Evolutionary conservation across 2,329 filamentous ascomycete species (phyloP).

Genomic region (Hypoxylon sp.): DNA sequence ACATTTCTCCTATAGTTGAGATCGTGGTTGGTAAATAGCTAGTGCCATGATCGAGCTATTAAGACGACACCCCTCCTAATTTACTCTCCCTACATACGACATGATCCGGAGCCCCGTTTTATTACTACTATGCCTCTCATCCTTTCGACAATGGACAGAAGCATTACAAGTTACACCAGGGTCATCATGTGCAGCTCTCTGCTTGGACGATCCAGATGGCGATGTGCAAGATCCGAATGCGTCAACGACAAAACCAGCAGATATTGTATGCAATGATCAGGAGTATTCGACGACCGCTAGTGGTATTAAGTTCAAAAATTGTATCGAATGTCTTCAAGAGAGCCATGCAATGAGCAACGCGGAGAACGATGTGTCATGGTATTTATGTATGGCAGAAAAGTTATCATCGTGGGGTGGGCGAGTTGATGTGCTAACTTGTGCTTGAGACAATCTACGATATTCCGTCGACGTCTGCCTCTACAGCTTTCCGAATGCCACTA

Average conservation of each 20-base stretch:
- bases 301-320: slow-evolving; percentile 64
- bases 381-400: slow-evolving; percentile 60
- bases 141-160: slow-evolving; percentile 33
- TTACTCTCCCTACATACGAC: slow-evolving; percentile 9
- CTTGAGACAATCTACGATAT: slow-evolving; percentile 66
- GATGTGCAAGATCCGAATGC: slow-evolving; percentile 55
- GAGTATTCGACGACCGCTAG: slow-evolving; percentile 56
- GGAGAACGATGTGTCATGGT: slow-evolving; percentile 63
- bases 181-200: slow-evolving; percentile 65
- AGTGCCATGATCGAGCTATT: slow-evolving; percentile 32
- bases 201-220: slow-evolving; percentile 58
- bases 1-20: slow-evolving; percentile 11
- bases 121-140: slow-evolving; percentile 39
- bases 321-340: slow-evolving; percentile 63
- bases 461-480: slow-evolving; percentile 65
- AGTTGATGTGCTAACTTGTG: slow-evolving; percentile 40
- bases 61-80: slow-evolving; percentile 20
- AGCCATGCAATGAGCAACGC: slow-evolving; percentile 59
- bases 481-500: slow-evolving; percentile 52
- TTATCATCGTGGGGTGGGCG: background rate
- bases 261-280: slow-evolving; percentile 63
- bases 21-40: slow-evolving; percentile 20
- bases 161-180: slow-evolving; percentile 65
- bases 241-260: slow-evolving; percentile 61
- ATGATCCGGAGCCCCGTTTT: slow-evolving; percentile 32